These are phyloP conservation scores for Colletotrichum sp. DNA, from an alignment of 2,329 filamentous ascomycete genomes.

Conservation along the genomic window DNA sequence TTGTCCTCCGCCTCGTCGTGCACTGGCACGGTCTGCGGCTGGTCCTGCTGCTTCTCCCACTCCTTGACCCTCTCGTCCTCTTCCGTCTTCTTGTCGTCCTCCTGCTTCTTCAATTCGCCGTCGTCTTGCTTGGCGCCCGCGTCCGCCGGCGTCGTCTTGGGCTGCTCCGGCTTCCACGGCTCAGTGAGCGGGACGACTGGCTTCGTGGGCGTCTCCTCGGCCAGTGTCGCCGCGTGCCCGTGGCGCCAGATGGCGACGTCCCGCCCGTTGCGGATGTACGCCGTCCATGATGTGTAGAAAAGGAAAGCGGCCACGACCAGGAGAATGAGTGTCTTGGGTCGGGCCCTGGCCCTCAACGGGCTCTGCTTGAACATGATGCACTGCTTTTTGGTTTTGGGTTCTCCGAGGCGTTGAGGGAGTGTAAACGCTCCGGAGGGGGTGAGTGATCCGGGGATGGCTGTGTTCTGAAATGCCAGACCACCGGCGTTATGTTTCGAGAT, in stretches of 20 bases:
- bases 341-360: conserved; percentile 35
- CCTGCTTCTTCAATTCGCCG: no score
- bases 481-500: neutral
- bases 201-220: neutral
- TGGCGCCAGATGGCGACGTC: conserved; percentile 38
- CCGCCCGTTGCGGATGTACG: conserved; percentile 23
- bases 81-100: neutral
- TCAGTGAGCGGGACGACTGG: neutral
- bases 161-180: conserved; percentile 13
- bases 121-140: neutral
- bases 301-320: conserved; percentile 42
- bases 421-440: neutral
- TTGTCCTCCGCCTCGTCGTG: neutral
- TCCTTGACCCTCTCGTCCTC: neutral
- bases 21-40: neutral
- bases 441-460: neutral
- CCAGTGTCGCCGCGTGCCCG: conserved; percentile 22
- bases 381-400: neutral
- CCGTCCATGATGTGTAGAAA: conserved; percentile 48
- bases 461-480: neutral
- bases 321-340: conserved; percentile 47
- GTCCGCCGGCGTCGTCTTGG: neutral
- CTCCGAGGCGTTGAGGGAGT: neutral
- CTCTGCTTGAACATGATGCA: conserved; percentile 30
- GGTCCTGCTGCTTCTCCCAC: neutral